Evolutionary conservation across 139 green algal genomes (phyloP).

Genomic region (Spirogloea muscicola): DNA sequence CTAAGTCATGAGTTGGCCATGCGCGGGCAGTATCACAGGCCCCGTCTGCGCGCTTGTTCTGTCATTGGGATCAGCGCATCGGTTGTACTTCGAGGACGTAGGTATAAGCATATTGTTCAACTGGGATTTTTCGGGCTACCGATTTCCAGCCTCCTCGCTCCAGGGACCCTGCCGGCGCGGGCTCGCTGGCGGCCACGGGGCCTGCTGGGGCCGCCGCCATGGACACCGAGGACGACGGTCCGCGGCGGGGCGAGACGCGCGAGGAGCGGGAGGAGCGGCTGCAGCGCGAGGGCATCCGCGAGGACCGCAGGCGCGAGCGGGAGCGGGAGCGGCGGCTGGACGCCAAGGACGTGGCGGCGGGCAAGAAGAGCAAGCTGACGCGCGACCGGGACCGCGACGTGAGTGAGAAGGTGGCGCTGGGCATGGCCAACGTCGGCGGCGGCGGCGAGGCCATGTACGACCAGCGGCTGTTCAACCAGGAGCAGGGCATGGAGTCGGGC

Average conservation of each 20-base stretch:
- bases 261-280: conserved; percentile 74
- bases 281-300: conserved; percentile 74
- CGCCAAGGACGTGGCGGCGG: conserved; percentile 55
- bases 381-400: conserved; percentile 91
- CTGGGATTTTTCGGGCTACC: too few species aligned
- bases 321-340: conserved; percentile 86
- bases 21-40: too few species aligned
- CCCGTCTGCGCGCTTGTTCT: too few species aligned
- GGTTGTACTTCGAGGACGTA: too few species aligned
- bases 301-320: conserved; percentile 73
- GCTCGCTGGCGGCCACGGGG: too few species aligned
- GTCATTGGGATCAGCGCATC: too few species aligned
- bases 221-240: background rate
- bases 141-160: too few species aligned
- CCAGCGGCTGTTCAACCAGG: conserved; percentile 97
- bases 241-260: conserved; percentile 28
- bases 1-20: too few species aligned
- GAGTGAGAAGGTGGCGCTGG: conserved; percentile 83
- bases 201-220: background rate
- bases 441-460: conserved; percentile 91
- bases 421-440: conserved; percentile 56
- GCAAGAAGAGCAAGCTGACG: conserved; percentile 89
- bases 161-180: too few species aligned
- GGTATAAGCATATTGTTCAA: too few species aligned
- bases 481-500: conserved; percentile 72